These are phyloP conservation scores for Crepidotus variabilis DNA, from an alignment of 768 basidiomycete genomes.

Conservation along the genomic window DNA sequence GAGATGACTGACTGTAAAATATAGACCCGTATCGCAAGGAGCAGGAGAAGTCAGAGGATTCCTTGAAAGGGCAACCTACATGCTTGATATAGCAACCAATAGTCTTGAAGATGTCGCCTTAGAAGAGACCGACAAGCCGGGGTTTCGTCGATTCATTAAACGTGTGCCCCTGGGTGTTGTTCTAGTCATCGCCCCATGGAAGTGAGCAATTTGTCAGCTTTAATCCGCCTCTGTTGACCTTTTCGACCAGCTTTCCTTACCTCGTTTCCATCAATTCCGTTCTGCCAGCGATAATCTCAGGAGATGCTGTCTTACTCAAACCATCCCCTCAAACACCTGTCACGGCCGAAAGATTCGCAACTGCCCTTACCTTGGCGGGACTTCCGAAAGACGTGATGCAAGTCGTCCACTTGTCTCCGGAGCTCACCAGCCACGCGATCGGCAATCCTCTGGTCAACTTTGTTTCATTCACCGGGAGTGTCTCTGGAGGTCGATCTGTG, in stretches of 20 bases:
- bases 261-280: slow-evolving; percentile 89
- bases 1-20: background rate
- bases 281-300: slow-evolving; percentile 85
- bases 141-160: slow-evolving; percentile 80
- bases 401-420: slow-evolving; percentile 69
- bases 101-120: slow-evolving; percentile 74
- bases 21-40: slow-evolving; percentile 74
- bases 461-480: slow-evolving; percentile 88
- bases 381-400: slow-evolving; percentile 73
- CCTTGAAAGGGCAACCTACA: slow-evolving; percentile 76
- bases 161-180: slow-evolving; percentile 85
- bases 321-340: slow-evolving; percentile 96
- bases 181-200: slow-evolving; percentile 89
- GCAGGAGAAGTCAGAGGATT: slow-evolving; percentile 80
- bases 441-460: slow-evolving; percentile 70
- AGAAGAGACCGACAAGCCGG: slow-evolving; percentile 75
- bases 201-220: slow-evolving; percentile 45
- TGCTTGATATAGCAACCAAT: slow-evolving; percentile 78
- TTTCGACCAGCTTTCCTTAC: slow-evolving; percentile 69
- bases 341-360: slow-evolving; percentile 75
- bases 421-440: slow-evolving; percentile 56
- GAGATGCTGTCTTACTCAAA: slow-evolving; percentile 89
- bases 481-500: slow-evolving; percentile 71
- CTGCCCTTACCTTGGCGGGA: slow-evolving; percentile 70
- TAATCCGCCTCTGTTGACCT: background rate